Evolutionary conservation across 305 asterid species (phyloP), one percentile per base, ranked within the genome.

Genomic region (Caryopteris hybrid): DNA sequence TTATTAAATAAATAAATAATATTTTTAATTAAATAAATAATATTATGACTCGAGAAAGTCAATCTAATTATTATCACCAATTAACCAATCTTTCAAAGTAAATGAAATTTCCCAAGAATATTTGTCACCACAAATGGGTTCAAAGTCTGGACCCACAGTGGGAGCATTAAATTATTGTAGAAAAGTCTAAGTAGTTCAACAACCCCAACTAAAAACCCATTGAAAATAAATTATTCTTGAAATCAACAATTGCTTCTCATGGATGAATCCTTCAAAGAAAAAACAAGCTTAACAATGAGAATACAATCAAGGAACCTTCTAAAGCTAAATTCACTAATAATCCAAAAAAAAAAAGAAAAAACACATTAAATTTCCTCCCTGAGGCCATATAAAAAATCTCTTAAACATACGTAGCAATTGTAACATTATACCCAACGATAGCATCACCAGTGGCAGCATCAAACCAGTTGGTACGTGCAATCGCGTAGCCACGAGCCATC

Each of bases 401-500:
- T 77, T 54, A 89, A 73, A 85, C 66, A 56, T 87, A 79, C 0
- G 96, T 90, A 18, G 65, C 52, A 64, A 90, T 20, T 0, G 97
- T 90, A 54, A 81, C 97, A 67, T 90, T 90, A 51, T 90, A 91
- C 3, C 90, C 96, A 66, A 89, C 96, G n/a, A 89, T 53, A 18
- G 97, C 97, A 61, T 89, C 90, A 2, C 97, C 97, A 0, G 75
- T 83, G 25, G 71, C 2, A 13, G 48, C 12, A 63, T 85, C 80
- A 7, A 60, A 6, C 48, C 66, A 69, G 60, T 79, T 68, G 0
- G 96, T 89, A 12, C 70, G 74, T 11, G 91, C 97, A 2, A 91
- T 63, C 5, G 91, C 96, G 27, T 84, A 91, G 6, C 98, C 98
- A 0, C 92, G 88, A 0, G 89, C 96, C 77, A 89, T 34, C 48